Conservation (phyloP, 2,329 filamentous ascomycete species). For the Penicillium nordicum region DNA sequence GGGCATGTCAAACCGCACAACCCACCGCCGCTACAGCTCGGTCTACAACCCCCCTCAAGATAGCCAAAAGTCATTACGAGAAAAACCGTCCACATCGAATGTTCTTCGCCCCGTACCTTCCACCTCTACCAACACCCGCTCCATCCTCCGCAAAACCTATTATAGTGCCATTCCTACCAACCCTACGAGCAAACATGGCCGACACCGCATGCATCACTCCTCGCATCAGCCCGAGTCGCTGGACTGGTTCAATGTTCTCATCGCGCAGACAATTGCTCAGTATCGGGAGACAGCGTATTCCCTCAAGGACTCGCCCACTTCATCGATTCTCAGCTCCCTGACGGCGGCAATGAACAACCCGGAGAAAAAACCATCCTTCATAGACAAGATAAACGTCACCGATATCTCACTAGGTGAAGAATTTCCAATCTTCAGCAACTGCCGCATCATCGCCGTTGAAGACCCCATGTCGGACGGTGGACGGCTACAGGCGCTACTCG, state of each 20-base stretch:
- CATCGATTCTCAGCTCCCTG: slow-evolving; percentile 73
- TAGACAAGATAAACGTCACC: slow-evolving; percentile 90
- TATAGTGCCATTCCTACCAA: slow-evolving; percentile 64
- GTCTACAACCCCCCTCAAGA: slow-evolving; percentile 46
- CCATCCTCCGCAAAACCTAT: slow-evolving; percentile 90
- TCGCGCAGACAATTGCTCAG: slow-evolving; percentile 95
- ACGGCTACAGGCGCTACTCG: slow-evolving; percentile 88
- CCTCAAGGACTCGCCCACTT: slow-evolving; percentile 60
- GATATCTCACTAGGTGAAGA: slow-evolving; percentile 94
- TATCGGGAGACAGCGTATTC: slow-evolving; percentile 88
- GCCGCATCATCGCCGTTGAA: slow-evolving; percentile 81
- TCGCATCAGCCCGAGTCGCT: slow-evolving; percentile 94
- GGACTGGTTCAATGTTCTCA: slow-evolving; percentile 98
- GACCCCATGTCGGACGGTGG: slow-evolving; percentile 60
- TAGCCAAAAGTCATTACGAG: slow-evolving; percentile 45
- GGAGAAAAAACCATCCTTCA: slow-evolving; percentile 80
- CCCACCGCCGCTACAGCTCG: slow-evolving; percentile 72
- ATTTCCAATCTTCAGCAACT: slow-evolving; percentile 98
- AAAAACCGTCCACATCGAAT: slow-evolving; percentile 58
- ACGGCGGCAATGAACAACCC: slow-evolving; percentile 84
- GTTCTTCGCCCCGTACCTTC: slow-evolving; percentile 69
- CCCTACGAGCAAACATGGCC: slow-evolving; percentile 40
- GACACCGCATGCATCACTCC: slow-evolving; percentile 50
- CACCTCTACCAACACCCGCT: slow-evolving; percentile 76
- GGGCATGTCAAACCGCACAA: slow-evolving; percentile 69